A percentile compares a stretch with the other conserved stretches of the same genome.
Conservation (phyloP, 805 yeast species). For the Metschnikowia baotianmanensis region DNA sequence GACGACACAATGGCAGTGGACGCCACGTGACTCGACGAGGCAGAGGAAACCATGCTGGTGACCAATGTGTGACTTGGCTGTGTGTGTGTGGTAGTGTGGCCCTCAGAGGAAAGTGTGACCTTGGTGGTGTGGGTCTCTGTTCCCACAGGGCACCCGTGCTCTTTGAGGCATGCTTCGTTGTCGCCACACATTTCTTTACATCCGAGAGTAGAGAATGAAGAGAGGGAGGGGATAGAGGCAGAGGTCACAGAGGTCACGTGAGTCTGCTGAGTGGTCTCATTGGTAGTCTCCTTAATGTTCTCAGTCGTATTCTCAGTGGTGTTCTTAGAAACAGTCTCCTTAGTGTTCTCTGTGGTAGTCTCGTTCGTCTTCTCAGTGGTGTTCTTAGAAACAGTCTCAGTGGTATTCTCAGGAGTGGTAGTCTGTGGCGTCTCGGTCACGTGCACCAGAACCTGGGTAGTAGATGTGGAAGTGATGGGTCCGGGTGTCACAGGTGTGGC, state of each 20-base stretch:
- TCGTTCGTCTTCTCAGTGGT: neutral
- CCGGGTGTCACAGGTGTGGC: too few relatives aligned
- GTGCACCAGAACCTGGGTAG: too few relatives aligned
- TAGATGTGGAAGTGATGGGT: too few relatives aligned
- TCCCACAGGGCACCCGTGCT: neutral
- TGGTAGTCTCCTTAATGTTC: neutral
- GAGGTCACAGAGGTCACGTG: too few relatives aligned
- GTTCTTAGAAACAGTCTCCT: neutral
- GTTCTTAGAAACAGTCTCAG: neutral
- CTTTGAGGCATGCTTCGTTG: conserved; percentile 1
- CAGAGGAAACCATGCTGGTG: conserved; percentile 1
- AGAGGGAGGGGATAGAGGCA: neutral
- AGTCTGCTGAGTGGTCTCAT: too few relatives aligned
- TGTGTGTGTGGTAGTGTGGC: neutral
- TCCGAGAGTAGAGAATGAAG: neutral
- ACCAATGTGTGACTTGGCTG: neutral
- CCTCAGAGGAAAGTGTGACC: neutral
- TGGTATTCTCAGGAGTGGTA: neutral
- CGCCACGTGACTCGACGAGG: neutral
- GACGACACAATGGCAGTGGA: neutral
- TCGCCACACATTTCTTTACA: neutral
- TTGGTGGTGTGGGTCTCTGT: neutral
- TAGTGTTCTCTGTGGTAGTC: neutral
- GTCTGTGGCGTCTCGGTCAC: neutral
- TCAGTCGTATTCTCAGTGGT: neutral